Evolutionary conservation across 116 monocot species (phyloP).

Genomic region (Trichopus zeylanicus): DNA sequence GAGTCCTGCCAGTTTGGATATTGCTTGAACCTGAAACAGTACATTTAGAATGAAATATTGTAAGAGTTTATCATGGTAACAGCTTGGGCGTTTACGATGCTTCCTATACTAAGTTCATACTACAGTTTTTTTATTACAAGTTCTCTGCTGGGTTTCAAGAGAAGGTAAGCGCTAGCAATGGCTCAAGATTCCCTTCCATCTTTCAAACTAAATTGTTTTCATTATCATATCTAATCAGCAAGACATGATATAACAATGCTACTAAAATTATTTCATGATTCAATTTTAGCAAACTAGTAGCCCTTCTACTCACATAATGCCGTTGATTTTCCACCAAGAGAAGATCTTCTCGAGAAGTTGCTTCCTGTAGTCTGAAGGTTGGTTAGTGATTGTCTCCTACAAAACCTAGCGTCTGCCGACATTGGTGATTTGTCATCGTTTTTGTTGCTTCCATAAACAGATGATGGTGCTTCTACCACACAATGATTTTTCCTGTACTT

Average conservation of each 20-base stretch:
- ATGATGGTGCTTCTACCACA: constrained; percentile 17
- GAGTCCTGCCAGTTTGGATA: constrained; percentile 8
- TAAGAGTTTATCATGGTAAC: too few relatives aligned
- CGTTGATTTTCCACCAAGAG: constrained; percentile 60
- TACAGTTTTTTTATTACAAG: too few relatives aligned
- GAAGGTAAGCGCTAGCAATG: too few relatives aligned
- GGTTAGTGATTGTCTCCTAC: constrained; percentile 57
- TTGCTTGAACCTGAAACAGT: constrained; percentile 23
- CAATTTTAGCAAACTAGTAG: background rate
- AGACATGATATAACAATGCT: too few relatives aligned
- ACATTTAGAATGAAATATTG: too few relatives aligned
- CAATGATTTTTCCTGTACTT: constrained; percentile 21
- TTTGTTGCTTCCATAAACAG: constrained; percentile 8
- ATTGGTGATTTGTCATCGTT: constrained; percentile 21
- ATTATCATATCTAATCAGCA: too few relatives aligned
- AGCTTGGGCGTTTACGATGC: too few relatives aligned
- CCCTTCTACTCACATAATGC: constrained; percentile 25
- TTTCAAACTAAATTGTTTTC: too few relatives aligned
- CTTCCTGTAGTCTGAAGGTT: constrained; percentile 12
- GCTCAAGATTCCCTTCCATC: too few relatives aligned
- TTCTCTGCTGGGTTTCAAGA: too few relatives aligned
- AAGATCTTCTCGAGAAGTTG: constrained; percentile 43
- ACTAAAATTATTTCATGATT: background rate
- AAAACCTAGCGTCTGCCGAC: constrained; percentile 23
- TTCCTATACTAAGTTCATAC: background rate